Base-by-base conservation (phyloP, 2,329 filamentous ascomycete species). In the Venturia pyrina region DNA sequence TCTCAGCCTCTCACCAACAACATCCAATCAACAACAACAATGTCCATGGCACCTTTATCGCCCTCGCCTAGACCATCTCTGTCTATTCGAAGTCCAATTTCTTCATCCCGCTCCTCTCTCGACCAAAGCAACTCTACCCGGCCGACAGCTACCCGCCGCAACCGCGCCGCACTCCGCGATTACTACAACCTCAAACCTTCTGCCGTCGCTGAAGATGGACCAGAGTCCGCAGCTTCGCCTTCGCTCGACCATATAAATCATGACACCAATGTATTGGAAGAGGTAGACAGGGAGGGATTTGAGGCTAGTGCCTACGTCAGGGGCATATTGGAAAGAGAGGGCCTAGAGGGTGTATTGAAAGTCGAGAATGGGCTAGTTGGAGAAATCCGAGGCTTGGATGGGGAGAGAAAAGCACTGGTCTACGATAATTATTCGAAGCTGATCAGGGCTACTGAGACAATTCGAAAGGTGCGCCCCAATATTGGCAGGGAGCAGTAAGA, bases 361-460 rank as follows among this genome's bases (percentile, higher is more conserved):
- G 81, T 88, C 1, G 92, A 95, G 74, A 87, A 88, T 60, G 83
- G 85, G 28, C 81, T 66, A 5, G 65, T 63, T 7, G 76, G 75
- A 70, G 93, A 98, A 78, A 93, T 96, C 61, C 81, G 92, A 46
- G 93, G 91, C 1, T 82, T 99, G 21, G 95, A 98, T 73, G 93
- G 93, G 32, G 95, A 99, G 82, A 89, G 95, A 76, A 99, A 99
- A 78, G 93, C 93, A 1, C 79, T 99, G 68, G 95, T 99, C 5
- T 99, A 99, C 76, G 93, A 99, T 75, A 99, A 99, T 75, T 99
- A 98, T 77, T 95, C 89, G 70, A 98, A 98, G 78, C 79, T 99
- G 70, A 97, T 99, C 70, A 86, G 89, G n/a, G 95, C 95, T 0
- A 97, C 96, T 13, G 93, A 96, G 76, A 98, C 93, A 3, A 99